These are phyloP conservation scores for Hansenula lynferdii DNA, from an alignment of 1,139 yeast species.

Conservation along the genomic window DNA sequence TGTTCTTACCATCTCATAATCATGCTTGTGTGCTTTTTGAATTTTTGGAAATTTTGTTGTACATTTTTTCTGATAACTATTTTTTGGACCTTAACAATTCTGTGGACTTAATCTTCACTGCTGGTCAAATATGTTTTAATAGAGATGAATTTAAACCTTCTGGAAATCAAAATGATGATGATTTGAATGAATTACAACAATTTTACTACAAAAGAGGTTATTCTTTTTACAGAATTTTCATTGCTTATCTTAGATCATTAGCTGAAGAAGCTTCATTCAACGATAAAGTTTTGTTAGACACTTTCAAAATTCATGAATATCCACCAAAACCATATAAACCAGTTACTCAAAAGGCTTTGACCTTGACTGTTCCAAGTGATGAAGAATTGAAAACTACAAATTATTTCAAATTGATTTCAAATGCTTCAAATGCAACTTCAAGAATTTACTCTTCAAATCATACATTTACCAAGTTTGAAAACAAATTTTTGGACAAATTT, in stretches of 20 bases:
- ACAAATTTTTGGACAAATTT: conserved; percentile 27
- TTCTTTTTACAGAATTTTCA: conserved; percentile 26
- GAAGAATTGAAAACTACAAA: conserved; percentile 16
- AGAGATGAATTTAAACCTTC: conserved; percentile 16
- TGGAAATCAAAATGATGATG: conserved; percentile 13
- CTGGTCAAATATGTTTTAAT: conserved; percentile 27
- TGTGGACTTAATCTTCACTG: conserved; percentile 27
- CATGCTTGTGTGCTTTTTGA: conserved; percentile 29
- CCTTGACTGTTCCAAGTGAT: conserved; percentile 27
- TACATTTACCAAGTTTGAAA: conserved; percentile 28
- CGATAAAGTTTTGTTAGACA: conserved; percentile 24
- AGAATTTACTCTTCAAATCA: conserved; percentile 30
- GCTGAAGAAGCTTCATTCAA: conserved; percentile 26
- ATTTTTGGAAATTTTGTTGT: conserved; percentile 27
- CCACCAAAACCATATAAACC: conserved; percentile 28
- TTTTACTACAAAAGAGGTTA: conserved; percentile 24
- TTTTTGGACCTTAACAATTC: conserved; percentile 25
- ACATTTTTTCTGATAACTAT: conserved; percentile 26
- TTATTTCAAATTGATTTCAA: conserved; percentile 26
- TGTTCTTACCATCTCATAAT: conserved; percentile 27
- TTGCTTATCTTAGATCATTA: conserved; percentile 26
- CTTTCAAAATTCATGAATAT: conserved; percentile 25
- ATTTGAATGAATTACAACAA: conserved; percentile 18
- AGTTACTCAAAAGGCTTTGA: conserved; percentile 26
- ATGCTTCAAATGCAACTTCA: conserved; percentile 29